Evolutionary conservation across 805 yeast genomes (phyloP).

Genomic region (Ogataea minuta): DNA sequence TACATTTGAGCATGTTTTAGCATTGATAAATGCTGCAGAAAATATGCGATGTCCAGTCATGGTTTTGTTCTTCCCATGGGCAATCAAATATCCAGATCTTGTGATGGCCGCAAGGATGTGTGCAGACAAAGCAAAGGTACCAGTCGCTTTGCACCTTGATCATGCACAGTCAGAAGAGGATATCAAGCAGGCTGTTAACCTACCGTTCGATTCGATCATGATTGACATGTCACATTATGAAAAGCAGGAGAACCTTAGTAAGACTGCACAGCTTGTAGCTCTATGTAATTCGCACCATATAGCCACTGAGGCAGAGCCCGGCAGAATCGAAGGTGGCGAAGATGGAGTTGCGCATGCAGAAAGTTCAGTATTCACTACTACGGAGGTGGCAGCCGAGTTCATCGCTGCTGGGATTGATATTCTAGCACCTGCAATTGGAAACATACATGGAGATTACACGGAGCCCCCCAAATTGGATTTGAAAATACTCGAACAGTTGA

Average conservation of each 20-base stretch:
- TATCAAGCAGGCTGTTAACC: slow-evolving; percentile 31
- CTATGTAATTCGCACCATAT: slow-evolving; percentile 30
- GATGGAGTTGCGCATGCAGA: slow-evolving; percentile 34
- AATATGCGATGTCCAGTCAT: slow-evolving; percentile 33
- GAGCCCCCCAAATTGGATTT: slow-evolving; percentile 29
- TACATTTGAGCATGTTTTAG: slow-evolving; percentile 35
- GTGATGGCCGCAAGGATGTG: slow-evolving; percentile 28
- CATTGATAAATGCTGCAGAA: slow-evolving; percentile 38
- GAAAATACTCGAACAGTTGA: slow-evolving; percentile 30
- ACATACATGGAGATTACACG: slow-evolving; percentile 39
- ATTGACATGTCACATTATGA: slow-evolving; percentile 39
- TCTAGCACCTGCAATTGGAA: slow-evolving; percentile 39
- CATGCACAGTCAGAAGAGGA: slow-evolving; percentile 35
- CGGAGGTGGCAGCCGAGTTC: slow-evolving; percentile 33
- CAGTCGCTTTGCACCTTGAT: slow-evolving; percentile 37
- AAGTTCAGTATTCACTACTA: slow-evolving; percentile 33
- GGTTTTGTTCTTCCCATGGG: slow-evolving; percentile 38
- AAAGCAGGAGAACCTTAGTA: slow-evolving; percentile 33
- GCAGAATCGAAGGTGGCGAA: slow-evolving; percentile 39
- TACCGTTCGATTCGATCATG: slow-evolving; percentile 41
- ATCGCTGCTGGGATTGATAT: slow-evolving; percentile 37
- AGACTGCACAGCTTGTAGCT: slow-evolving; percentile 31
- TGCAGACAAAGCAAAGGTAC: slow-evolving; percentile 33
- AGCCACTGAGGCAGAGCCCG: slow-evolving; percentile 40
- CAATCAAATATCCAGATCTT: slow-evolving; percentile 33